Evolutionary conservation across 371 early-diverging fungal genomes (phyloP), one percentile per base, ranked within the genome.

Genomic region (Mucor circinelloides): DNA sequence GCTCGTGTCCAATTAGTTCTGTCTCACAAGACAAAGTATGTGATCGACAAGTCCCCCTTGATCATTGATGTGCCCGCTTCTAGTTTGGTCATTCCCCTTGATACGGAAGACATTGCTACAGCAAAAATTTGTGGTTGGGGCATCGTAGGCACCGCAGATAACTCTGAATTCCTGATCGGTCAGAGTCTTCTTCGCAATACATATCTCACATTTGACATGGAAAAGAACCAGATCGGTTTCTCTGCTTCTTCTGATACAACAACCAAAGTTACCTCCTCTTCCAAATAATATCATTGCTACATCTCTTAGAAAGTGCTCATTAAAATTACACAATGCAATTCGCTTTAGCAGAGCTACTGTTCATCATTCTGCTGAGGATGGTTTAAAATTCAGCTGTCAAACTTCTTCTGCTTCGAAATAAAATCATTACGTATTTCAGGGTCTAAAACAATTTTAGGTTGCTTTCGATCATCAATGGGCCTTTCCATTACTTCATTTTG

Each of bases 121-220:
- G 72, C 76, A 9, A 71, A 17, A 1, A 38, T 52, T n/a, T 79
- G 79, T 42, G 70, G 66, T 42, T 74, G 71, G 68, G 79, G 72
- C 38, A 76, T 76, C 25, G 63, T 64, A 59, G 64, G 64, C 10
- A 19, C 50, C 7, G 21, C 50, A 10, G 21, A 25, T 10, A 3
- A 23, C 3, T 12, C 28, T 0, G 42, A 44, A 13, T 76, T 70
- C 66, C 61, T 80, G 21, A 50, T 80, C 17, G 80, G 80, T 25
- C 78, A 80, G 62, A 70, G 66, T 10, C 28, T 73, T 8, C 63
- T 80, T 34, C 70, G 74, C 13, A 70, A 72, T 28, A 63, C 68
- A 21, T 80, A 80, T 46, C 48, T 69, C 6, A 73, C 69, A 0
- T 73, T 77, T 56, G 74, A 80, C 27, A 66, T 75, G 67, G 63